Conservation (phyloP, 768 basidiomycete genomes). For the Candolleomyces efflorescens region DNA sequence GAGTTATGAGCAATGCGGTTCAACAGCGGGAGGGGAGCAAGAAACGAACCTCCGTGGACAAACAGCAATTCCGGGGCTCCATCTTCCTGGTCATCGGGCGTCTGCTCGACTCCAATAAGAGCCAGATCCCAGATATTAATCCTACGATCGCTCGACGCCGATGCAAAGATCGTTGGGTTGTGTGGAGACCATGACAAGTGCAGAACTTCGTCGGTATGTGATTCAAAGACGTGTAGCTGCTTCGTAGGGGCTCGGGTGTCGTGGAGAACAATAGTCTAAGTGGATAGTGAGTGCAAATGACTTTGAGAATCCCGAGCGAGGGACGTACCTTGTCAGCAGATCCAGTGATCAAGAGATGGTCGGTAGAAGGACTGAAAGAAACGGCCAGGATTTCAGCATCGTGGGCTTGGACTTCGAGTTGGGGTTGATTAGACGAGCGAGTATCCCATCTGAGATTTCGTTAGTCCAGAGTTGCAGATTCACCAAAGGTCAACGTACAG, state of each 20-base stretch:
- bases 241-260: slow-evolving; percentile 74
- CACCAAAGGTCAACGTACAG: slow-evolving; percentile 51
- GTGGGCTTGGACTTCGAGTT: slow-evolving; percentile 76
- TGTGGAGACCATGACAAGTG: slow-evolving; percentile 96
- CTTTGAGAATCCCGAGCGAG: neutral
- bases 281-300: neutral
- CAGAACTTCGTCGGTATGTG: slow-evolving; percentile 92
- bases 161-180: slow-evolving; percentile 88
- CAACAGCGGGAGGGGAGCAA: neutral
- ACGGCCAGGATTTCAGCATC: slow-evolving; percentile 89
- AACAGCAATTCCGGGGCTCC: slow-evolving; percentile 96
- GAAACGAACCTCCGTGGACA: slow-evolving; percentile 77
- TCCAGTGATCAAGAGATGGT: slow-evolving; percentile 82
- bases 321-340: slow-evolving; percentile 83
- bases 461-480: slow-evolving; percentile 1
- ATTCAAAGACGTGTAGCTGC: slow-evolving; percentile 86
- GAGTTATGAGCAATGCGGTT: slow-evolving; percentile 3
- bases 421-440: slow-evolving; percentile 64
- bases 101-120: slow-evolving; percentile 91
- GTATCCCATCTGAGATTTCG: slow-evolving; percentile 80
- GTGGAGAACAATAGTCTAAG: slow-evolving; percentile 81
- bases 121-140: slow-evolving; percentile 94
- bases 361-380: slow-evolving; percentile 80
- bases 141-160: slow-evolving; percentile 88
- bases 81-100: slow-evolving; percentile 97